Base-by-base conservation (phyloP, 139 green algal species). In the Desmodesmus armatus region DNA sequence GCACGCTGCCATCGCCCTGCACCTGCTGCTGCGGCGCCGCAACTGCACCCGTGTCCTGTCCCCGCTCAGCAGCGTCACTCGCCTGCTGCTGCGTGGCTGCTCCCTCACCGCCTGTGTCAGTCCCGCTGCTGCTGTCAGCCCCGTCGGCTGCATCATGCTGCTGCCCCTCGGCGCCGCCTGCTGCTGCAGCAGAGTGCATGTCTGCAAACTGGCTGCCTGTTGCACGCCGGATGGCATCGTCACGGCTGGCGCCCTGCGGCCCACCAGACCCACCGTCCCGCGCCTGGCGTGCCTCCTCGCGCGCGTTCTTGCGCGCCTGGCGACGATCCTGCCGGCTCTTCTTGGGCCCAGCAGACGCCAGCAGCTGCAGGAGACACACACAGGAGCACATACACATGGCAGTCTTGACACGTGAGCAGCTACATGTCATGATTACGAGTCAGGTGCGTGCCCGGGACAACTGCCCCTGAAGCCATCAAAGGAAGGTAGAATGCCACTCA, bases 221-320 rank as follows among this genome's bases (percentile, higher is more conserved):
- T 5, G 94, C 90, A 13, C 81, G 78, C 51, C 73, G 72, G 43
- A 96, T 94, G 44, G 91, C 92, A 37, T 92, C 88, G 0, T 74
- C 55, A 40, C 74, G 77, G 31, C 84, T 47, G 55, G 84, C 84
- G 17, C 63, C 40, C 13, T 47, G n/a, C 40, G n/a, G 29, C 66
- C 53, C 44, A 35, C 43, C 40, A 47, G 2, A 31, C 15, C 51
- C 58, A 35, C 70, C 78, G 43, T 60, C n/a, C 33, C 74, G 65
- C 43, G n/a, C 76, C 29, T 62, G 35, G 27, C 86, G 79, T 19
- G 25, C 73, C 25, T 82, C 74, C 83, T 93, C 94, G 85, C 90
- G 78, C 53, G 76, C 80, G 41, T 81, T 78, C 91, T 97, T 97
- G 83, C 92, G 86, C 88, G 95, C 88, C 78, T 91, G 78, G 15